These are phyloP conservation scores for Fusarium nodosum DNA, from an alignment of 2,329 filamentous ascomycete genomes.

Conservation along the genomic window DNA sequence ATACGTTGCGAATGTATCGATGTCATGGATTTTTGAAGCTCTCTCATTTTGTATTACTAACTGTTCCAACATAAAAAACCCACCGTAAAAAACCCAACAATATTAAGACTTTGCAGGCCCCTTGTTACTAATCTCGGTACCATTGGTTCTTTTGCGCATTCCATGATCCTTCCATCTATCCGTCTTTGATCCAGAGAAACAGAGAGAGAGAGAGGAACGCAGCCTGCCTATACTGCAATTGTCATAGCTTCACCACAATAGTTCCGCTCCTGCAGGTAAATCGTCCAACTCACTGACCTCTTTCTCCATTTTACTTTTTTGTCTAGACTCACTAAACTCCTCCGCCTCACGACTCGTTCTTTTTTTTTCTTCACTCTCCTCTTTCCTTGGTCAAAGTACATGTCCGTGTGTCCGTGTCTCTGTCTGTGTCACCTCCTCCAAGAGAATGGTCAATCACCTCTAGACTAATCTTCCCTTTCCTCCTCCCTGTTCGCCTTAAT, in stretches of 20 bases:
- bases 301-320: slow-evolving; percentile 16
- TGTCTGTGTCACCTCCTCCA: slow-evolving; percentile 1
- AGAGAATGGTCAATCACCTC: slow-evolving; percentile 9
- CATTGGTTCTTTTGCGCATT: slow-evolving; percentile 24
- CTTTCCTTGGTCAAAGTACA: not conserved
- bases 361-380: slow-evolving; percentile 2
- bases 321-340: slow-evolving; percentile 9
- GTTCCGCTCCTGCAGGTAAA: slow-evolving; percentile 3
- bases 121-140: slow-evolving; percentile 32
- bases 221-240: slow-evolving; percentile 22
- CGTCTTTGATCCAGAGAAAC: slow-evolving; percentile 17
- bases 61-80: not conserved
- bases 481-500: slow-evolving; percentile 15
- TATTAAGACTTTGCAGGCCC: not conserved
- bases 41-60: not conserved
- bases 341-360: slow-evolving; percentile 12
- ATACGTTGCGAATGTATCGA: slow-evolving; percentile 4
- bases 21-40: slow-evolving; percentile 20
- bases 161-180: slow-evolving; percentile 34
- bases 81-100: slow-evolving; percentile 5
- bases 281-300: slow-evolving; percentile 5
- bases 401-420: not conserved
- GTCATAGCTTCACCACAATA: slow-evolving; percentile 30
- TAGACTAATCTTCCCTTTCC: not conserved
- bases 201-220: not conserved